Evolutionary conservation across 1,284 basidiomycete genomes (phyloP).

Genomic region (Apiotrichum montevideense): DNA sequence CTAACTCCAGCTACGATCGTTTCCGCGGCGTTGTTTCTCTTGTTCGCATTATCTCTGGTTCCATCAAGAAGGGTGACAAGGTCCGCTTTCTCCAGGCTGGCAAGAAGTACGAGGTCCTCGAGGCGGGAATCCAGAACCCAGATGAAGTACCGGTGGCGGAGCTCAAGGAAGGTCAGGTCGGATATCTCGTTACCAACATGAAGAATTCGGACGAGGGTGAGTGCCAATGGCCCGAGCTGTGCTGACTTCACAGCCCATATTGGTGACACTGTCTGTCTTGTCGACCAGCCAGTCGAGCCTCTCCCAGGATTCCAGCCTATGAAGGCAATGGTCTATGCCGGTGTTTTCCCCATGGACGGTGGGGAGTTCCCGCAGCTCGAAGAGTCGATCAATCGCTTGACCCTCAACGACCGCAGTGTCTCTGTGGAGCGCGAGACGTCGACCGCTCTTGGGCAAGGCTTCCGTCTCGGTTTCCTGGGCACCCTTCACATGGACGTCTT

Average conservation of each 20-base stretch:
- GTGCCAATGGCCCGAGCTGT: slow-evolving; percentile 1
- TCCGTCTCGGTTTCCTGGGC: slow-evolving; percentile 89
- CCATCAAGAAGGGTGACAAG: slow-evolving; percentile 70
- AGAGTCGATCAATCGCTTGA: slow-evolving; percentile 77
- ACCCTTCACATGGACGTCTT: slow-evolving; percentile 91
- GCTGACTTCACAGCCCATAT: slow-evolving; percentile 23
- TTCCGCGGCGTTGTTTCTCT: slow-evolving; percentile 95
- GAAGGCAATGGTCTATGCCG: slow-evolving; percentile 95
- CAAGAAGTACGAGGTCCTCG: slow-evolving; percentile 87
- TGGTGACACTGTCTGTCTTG: slow-evolving; percentile 84
- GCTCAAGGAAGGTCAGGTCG: slow-evolving; percentile 82
- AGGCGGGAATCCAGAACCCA: slow-evolving; percentile 88
- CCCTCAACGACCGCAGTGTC: slow-evolving; percentile 52
- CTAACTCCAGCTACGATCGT: slow-evolving; percentile 70
- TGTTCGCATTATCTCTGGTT: slow-evolving; percentile 63
- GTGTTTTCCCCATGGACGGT: slow-evolving; percentile 87
- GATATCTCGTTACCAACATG: slow-evolving; percentile 88
- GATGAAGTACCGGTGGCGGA: slow-evolving; percentile 68
- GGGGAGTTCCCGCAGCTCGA: slow-evolving; percentile 89
- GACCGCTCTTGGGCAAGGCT: slow-evolving; percentile 89
- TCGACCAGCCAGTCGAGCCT: slow-evolving; percentile 69
- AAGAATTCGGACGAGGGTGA: slow-evolving; percentile 93
- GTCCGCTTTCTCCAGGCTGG: slow-evolving; percentile 78
- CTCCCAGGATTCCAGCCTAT: slow-evolving; percentile 89
- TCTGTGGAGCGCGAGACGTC: slow-evolving; percentile 90